These are phyloP conservation scores for Pythium insidiosum DNA, from an alignment of 352 stramenopile genomes.

Conservation along the genomic window DNA sequence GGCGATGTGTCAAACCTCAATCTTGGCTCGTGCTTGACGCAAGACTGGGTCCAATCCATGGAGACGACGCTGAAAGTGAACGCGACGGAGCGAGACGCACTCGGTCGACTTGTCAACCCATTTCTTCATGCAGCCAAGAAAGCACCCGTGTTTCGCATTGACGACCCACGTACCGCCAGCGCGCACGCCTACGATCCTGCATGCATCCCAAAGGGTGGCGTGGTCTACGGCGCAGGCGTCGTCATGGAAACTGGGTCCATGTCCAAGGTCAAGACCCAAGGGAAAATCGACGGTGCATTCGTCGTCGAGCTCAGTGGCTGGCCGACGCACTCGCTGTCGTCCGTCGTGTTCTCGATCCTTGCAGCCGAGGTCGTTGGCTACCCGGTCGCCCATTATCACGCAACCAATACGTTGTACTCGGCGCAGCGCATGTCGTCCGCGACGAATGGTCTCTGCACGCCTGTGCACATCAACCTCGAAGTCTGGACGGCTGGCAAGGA, in stretches of 20 bases:
- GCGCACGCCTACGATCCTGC: not conserved
- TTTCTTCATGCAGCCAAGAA: conserved; percentile 12
- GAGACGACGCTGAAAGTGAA: not conserved
- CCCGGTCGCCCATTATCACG: conserved; percentile 8
- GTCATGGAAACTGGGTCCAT: conserved; percentile 3
- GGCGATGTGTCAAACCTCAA: conserved; percentile 8
- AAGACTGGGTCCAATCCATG: conserved; percentile 14
- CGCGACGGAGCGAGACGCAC: not conserved
- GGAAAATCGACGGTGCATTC: conserved; percentile 33
- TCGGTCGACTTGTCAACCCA: conserved; percentile 4
- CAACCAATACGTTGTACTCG: not conserved
- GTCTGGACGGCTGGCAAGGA: conserved; percentile 16
- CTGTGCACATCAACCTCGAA: conserved; percentile 1
- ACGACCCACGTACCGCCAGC: not conserved
- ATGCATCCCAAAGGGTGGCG: not conserved
- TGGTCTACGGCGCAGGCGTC: conserved; percentile 2
- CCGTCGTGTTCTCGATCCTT: conserved; percentile 37
- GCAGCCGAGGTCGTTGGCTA: conserved; percentile 14
- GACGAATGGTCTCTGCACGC: not conserved
- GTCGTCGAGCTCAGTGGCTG: conserved; percentile 35
- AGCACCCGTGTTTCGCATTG: conserved; percentile 7
- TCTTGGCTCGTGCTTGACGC: conserved; percentile 15
- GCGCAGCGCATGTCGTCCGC: conserved; percentile 5
- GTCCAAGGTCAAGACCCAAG: not conserved
- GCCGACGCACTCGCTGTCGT: conserved; percentile 25